Percentiles rank a stretch among this genome's conserved stretches.
Conservation (phyloP, 2,329 filamentous ascomycete species). For the Nemania serpens region DNA sequence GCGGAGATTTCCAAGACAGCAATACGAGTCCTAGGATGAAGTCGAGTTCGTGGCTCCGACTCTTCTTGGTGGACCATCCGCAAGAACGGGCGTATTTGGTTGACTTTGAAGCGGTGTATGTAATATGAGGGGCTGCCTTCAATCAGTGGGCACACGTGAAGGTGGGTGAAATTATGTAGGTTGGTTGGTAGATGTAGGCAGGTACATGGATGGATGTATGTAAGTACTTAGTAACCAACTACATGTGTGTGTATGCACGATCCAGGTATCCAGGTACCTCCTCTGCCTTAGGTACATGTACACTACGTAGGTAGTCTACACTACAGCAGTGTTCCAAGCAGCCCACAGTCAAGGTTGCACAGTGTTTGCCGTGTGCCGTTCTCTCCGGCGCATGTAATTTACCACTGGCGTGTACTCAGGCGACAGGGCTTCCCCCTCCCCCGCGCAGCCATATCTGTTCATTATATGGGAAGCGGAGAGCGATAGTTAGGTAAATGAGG, state of each 20-base stretch:
- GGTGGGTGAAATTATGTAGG: no score
- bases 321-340: no score
- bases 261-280: no score
- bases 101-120: constrained; percentile 25
- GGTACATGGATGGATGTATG: no score
- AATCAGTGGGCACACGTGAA: background rate
- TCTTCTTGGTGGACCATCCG: constrained; percentile 24
- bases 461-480: constrained; percentile 15
- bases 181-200: no score
- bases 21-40: background rate
- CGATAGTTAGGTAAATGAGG: background rate
- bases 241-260: no score
- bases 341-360: no score
- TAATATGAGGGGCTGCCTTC: constrained; percentile 7
- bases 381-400: constrained; percentile 23
- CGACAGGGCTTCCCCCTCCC: background rate
- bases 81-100: constrained; percentile 10
- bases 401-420: background rate
- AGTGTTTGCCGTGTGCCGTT: constrained; percentile 14
- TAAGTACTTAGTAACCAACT: no score
- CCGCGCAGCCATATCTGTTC: constrained; percentile 21
- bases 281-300: no score
- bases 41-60: constrained; percentile 20
- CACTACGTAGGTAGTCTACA: no score
- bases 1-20: constrained; percentile 4